phyloP scores from a whole-genome alignment of 371 early-diverging fungal genomes.

The Mortierella sp. region DNA sequence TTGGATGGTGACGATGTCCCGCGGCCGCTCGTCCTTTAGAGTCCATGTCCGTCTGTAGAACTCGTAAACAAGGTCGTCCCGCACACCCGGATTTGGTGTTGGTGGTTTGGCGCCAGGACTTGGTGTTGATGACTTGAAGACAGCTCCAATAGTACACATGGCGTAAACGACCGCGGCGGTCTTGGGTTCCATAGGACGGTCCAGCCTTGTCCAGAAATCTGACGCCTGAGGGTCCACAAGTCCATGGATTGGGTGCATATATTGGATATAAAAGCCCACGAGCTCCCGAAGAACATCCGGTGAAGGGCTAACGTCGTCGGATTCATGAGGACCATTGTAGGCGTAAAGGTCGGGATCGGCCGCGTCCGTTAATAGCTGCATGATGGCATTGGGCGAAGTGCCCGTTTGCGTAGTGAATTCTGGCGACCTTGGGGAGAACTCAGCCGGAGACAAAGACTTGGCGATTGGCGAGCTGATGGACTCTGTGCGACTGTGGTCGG shows the following conservation, averaged over 20 bases:
- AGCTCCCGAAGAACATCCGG: constrained; percentile 32
- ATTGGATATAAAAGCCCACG: constrained; percentile 30
- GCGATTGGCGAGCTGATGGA: not conserved
- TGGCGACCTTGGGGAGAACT: constrained; percentile 2
- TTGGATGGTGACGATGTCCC: constrained; percentile 31
- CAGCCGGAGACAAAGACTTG: not conserved
- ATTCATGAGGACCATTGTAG: constrained; percentile 1
- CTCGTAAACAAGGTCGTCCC: constrained; percentile 22
- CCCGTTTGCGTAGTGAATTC: not conserved
- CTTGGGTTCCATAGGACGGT: constrained; percentile 30
- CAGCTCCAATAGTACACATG: constrained; percentile 45
- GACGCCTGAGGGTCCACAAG: constrained; percentile 33
- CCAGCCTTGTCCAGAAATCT: constrained; percentile 45
- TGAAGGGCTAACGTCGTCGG: constrained; percentile 4
- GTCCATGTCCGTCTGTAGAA: constrained; percentile 23
- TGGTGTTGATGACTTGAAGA: constrained; percentile 17
- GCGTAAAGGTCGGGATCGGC: constrained; percentile 10
- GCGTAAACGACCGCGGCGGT: constrained; percentile 43
- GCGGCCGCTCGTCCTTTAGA: constrained; percentile 15
- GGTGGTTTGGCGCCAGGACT: constrained; percentile 1
- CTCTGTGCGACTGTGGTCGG: not conserved
- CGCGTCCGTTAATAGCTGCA: constrained; percentile 24
- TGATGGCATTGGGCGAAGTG: constrained; percentile 23
- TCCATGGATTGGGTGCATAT: constrained; percentile 37
- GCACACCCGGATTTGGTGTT: constrained; percentile 3